These are phyloP conservation scores for Terfezia claveryi DNA, from an alignment of 495 filamentous ascomycete species.

Conservation along the genomic window DNA sequence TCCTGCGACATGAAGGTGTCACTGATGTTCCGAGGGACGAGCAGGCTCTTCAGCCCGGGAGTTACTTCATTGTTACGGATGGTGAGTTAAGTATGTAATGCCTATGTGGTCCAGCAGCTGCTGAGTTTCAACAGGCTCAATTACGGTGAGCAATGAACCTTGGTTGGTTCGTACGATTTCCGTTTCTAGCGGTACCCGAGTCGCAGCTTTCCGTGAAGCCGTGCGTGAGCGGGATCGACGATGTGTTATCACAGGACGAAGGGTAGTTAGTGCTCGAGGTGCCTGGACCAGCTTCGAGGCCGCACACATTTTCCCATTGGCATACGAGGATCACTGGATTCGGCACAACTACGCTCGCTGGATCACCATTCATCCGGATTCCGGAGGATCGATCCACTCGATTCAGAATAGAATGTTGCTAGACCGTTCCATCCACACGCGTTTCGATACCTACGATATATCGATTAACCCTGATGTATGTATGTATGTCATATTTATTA, in stretches of 20 bases:
- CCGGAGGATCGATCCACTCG: constrained; percentile 6
- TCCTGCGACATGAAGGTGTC: constrained; percentile 12
- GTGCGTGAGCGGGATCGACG: constrained; percentile 3
- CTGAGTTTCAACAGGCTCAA: not conserved
- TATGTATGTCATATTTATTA: constrained; percentile 1
- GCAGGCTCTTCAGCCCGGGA: constrained; percentile 15
- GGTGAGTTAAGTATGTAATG: constrained; percentile 2
- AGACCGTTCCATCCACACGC: not conserved
- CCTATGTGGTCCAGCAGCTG: not conserved
- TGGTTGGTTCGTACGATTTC: constrained; percentile 1
- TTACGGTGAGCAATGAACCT: not conserved
- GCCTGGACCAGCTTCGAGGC: constrained; percentile 4
- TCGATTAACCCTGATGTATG: constrained; percentile 13
- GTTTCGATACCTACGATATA: constrained; percentile 9
- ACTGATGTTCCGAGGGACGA: constrained; percentile 14
- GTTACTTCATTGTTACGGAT: constrained; percentile 18
- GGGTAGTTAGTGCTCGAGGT: not conserved
- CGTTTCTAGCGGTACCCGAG: not conserved
- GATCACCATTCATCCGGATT: not conserved
- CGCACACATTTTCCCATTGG: constrained; percentile 4
- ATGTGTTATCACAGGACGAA: constrained; percentile 3
- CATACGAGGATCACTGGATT: not conserved
- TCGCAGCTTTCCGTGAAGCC: not conserved
- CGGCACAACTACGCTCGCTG: not conserved
- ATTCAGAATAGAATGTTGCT: constrained; percentile 9